Conservation (phyloP, 1,284 basidiomycete genomes). For the Ustilago esculenta region DNA sequence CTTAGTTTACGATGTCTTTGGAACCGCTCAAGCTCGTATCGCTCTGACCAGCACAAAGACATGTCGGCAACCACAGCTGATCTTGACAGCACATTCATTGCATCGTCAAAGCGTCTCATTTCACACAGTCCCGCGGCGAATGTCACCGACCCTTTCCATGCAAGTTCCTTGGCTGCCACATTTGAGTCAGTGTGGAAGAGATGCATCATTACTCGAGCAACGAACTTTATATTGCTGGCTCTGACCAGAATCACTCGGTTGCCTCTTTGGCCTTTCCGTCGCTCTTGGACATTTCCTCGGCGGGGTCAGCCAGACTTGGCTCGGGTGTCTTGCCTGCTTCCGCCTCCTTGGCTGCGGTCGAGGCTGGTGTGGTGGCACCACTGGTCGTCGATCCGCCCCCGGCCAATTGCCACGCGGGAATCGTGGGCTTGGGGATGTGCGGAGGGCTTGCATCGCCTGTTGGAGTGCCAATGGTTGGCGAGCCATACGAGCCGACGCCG, state of each 20-base stretch:
- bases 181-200: no score
- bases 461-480: constrained; percentile 43
- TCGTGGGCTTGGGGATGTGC: constrained; percentile 52
- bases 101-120: no score
- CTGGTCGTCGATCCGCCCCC: constrained; percentile 23
- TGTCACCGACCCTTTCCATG: no score
- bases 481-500: constrained; percentile 31
- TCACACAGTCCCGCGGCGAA: no score
- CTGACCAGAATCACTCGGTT: constrained; percentile 3
- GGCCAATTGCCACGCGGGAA: constrained; percentile 65
- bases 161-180: no score
- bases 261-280: constrained; percentile 28
- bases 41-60: no score
- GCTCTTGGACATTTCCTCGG: constrained; percentile 46
- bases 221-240: neutral
- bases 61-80: no score
- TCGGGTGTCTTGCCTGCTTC: constrained; percentile 23
- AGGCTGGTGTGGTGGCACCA: constrained; percentile 6
- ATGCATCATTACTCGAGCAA: no score
- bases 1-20: no score
- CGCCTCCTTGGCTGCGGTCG: constrained; percentile 9
- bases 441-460: constrained; percentile 48
- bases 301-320: constrained; percentile 28
- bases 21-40: no score
- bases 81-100: no score